Evolutionary conservation across 345 rosid genomes (phyloP).

Genomic region (Murraya koenigii): DNA sequence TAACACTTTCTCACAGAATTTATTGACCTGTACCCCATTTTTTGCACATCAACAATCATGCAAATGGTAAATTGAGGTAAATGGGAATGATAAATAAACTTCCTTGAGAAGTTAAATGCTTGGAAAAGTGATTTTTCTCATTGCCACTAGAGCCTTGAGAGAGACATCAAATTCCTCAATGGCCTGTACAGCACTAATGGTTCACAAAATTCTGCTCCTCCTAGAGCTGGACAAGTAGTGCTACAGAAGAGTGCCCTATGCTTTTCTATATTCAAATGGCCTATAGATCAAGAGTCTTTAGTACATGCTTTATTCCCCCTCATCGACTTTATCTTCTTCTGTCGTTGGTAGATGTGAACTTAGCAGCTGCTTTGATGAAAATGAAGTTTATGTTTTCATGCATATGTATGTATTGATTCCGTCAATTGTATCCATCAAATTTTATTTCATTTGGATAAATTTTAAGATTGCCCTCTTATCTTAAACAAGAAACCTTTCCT

Average conservation of each 20-base stretch:
- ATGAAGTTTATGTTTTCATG: slow-evolving; percentile 10
- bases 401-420: not conserved
- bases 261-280: slow-evolving; percentile 19
- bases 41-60: not conserved
- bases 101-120: not conserved
- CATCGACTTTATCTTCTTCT: slow-evolving; percentile 9
- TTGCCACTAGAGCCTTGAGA: slow-evolving; percentile 23
- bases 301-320: slow-evolving; percentile 25
- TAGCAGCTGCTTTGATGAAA: not conserved
- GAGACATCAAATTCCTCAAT: slow-evolving; percentile 34
- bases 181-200: slow-evolving; percentile 26
- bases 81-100: not conserved
- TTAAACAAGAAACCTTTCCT: not conserved
- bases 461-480: not conserved
- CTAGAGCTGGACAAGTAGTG: slow-evolving; percentile 25
- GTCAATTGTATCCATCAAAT: not conserved
- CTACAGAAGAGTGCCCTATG: slow-evolving; percentile 21
- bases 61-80: not conserved
- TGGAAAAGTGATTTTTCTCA: slow-evolving; percentile 7
- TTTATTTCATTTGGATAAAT: not conserved
- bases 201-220: slow-evolving; percentile 21
- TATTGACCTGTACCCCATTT: not conserved
- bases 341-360: slow-evolving; percentile 10
- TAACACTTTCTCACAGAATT: not conserved
- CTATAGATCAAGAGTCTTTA: slow-evolving; percentile 2